Evolutionary conservation across 2,329 filamentous ascomycete genomes (phyloP), one percentile per base, ranked within the genome.

Genomic region (Monosporascus cannonballus): DNA sequence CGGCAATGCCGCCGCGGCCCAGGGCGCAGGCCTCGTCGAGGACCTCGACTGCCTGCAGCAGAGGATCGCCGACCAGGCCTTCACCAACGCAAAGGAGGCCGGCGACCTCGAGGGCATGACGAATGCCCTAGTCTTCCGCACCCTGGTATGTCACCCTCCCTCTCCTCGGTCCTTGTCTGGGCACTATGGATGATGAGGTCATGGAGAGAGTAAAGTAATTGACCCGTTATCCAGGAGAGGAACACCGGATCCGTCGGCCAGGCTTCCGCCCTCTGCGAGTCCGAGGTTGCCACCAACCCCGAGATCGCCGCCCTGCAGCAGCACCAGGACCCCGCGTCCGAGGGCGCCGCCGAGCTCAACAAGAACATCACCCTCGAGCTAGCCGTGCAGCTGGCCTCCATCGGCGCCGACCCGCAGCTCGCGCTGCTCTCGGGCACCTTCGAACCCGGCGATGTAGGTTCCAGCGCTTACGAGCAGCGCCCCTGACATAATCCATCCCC

Each of bases 321-420:
- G 69, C 84, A 87, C 69, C 84, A 88, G 69, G 85, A 88, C 65
- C 83, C 85, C 27, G 85, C 84, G 20, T 80, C 80, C 1, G 64
- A 74, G 3, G 77, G 76, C 42, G 80, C 83, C 14, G 75, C 76
- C 15, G 76, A 66, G 1, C 70, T 73, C 47, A 87, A 87, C 74
- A 85, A 85, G 71, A 71, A 73, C 37, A 79, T 86, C 58, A 76
- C 80, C 47, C 72, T 85, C 6, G 76, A 75, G 45, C 71, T 86
- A 3, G 84, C 84, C 18, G 69, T 73, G 50, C 80, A 86, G 69
- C 79, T 87, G 49, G 75, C 76, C 20, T 70, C 73, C 4, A 74
- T 87, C 56, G 84, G 85, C 15, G 85, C 80, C 30, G 79, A 88
- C 65, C 81, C 84, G 17, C 71, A 76, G 47, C 70, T 80, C 37